A percentile compares a stretch with the other conserved stretches of the same genome.
Evolutionary conservation across 768 basidiomycete species (phyloP).

Genomic region (Phanerodontia chrysosporium): DNA sequence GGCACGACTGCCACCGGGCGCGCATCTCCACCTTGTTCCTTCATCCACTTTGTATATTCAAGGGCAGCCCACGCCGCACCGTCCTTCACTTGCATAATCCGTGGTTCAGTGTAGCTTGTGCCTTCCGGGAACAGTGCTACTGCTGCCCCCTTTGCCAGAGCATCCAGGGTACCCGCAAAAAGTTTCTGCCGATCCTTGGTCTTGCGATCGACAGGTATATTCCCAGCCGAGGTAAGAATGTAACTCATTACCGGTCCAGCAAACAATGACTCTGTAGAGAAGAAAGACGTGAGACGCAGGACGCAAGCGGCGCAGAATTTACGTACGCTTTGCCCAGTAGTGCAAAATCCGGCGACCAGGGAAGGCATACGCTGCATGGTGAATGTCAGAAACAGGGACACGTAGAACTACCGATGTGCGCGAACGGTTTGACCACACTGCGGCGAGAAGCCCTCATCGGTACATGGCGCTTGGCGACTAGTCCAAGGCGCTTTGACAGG

Average conservation of each 20-base stretch:
- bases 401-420: too few relatives aligned
- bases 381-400: constrained; percentile 11
- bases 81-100: constrained; percentile 90
- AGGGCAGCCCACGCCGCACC: constrained; percentile 94
- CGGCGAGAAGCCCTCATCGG: too few relatives aligned
- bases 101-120: constrained; percentile 89
- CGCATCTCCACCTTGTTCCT: constrained; percentile 37
- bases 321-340: constrained; percentile 89
- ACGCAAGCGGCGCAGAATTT: constrained; percentile 2
- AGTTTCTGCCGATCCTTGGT: constrained; percentile 86
- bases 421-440: too few relatives aligned
- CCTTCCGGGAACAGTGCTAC: constrained; percentile 96
- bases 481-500: too few relatives aligned
- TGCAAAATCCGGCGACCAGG: constrained; percentile 80
- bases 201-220: constrained; percentile 95
- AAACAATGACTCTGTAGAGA: constrained; percentile 45
- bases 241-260: constrained; percentile 68
- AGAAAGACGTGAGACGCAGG: background rate
- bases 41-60: constrained; percentile 83
- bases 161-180: constrained; percentile 87
- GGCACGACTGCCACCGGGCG: constrained; percentile 69
- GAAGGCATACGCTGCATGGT: constrained; percentile 59
- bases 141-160: constrained; percentile 70
- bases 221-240: constrained; percentile 83
- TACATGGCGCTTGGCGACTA: too few relatives aligned